These are phyloP conservation scores for Trichoderma citrinoviride DNA, from an alignment of 2,329 filamentous ascomycete genomes.

Conservation along the genomic window DNA sequence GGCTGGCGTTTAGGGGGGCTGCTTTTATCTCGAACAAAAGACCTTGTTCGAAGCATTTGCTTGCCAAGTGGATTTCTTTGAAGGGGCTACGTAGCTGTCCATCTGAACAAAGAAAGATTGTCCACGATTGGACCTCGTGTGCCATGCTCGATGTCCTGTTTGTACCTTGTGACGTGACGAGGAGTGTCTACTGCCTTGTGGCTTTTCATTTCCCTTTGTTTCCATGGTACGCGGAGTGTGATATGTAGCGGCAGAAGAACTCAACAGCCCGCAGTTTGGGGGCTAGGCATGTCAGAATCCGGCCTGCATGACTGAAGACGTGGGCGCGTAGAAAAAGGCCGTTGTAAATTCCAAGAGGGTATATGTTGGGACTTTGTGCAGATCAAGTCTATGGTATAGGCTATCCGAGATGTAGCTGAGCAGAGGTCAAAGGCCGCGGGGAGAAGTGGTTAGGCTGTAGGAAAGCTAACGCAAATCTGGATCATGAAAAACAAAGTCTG, in stretches of 20 bases:
- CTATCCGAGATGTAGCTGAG: too few species aligned
- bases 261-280: neutral
- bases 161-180: neutral
- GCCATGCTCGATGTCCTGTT: neutral
- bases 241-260: neutral
- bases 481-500: too few species aligned
- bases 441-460: too few species aligned
- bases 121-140: neutral
- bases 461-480: too few species aligned
- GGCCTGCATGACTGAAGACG: neutral
- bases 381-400: neutral
- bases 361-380: neutral
- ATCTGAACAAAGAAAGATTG: neutral
- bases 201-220: neutral
- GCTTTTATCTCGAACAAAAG: neutral
- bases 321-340: neutral
- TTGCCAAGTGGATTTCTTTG: neutral
- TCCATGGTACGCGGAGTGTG: neutral
- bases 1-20: conserved; percentile 6
- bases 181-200: neutral
- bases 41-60: neutral
- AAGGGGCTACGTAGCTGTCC: neutral
- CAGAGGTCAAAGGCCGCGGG: too few species aligned
- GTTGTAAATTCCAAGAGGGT: neutral
- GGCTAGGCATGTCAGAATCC: neutral